A percentile compares a stretch with the other conserved stretches of the same genome.
Conservation (phyloP, 2,329 filamentous ascomycete species). For the Pseudocercospora vitis region DNA sequence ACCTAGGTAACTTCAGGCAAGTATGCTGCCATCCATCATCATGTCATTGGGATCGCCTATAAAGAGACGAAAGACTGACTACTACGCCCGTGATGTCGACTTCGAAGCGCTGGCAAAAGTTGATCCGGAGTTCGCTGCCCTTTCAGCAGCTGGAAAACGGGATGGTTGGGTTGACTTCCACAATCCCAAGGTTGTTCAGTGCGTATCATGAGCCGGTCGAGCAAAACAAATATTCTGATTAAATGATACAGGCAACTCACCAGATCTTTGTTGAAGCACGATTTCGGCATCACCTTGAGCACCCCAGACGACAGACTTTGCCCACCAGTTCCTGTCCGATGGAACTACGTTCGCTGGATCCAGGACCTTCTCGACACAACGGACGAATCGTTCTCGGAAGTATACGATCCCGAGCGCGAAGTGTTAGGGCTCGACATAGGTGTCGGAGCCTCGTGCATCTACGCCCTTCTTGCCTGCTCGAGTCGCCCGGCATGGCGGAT, state of each 20-base stretch:
- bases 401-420: constrained; percentile 52
- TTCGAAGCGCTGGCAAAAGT: constrained; percentile 61
- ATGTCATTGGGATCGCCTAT: neutral
- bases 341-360: constrained; percentile 90
- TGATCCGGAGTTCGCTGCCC: constrained; percentile 60
- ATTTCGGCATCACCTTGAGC: constrained; percentile 71
- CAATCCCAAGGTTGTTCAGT: constrained; percentile 73
- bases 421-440: constrained; percentile 65
- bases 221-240: constrained; percentile 40
- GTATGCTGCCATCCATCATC: too few species aligned
- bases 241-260: constrained; percentile 58
- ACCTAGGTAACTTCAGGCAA: too few species aligned
- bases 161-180: constrained; percentile 73
- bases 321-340: constrained; percentile 68
- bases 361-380: constrained; percentile 77
- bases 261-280: constrained; percentile 69
- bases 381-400: constrained; percentile 47
- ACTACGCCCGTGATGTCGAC: constrained; percentile 60
- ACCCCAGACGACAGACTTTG: constrained; percentile 79
- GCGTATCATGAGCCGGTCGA: constrained; percentile 49
- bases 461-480: constrained; percentile 75
- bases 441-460: constrained; percentile 88
- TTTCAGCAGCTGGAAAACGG: constrained; percentile 40
- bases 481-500: constrained; percentile 65
- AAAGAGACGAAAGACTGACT: constrained; percentile 20